A percentile compares a stretch with the other conserved stretches of the same genome.
These are phyloP conservation scores for Solanum chiquidenum DNA, from an alignment of 257 asterid species.

Conservation along the genomic window DNA sequence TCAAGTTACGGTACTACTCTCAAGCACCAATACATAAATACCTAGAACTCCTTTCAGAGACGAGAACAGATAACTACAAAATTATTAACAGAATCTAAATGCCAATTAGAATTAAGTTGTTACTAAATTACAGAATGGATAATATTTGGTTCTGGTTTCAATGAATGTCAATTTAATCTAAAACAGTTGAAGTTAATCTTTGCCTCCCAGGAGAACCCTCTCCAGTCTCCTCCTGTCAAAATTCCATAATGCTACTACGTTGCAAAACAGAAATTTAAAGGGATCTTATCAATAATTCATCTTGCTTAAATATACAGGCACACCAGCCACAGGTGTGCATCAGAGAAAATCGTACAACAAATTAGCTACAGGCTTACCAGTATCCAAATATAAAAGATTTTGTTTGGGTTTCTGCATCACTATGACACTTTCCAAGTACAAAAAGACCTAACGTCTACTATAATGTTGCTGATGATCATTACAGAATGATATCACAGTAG, in stretches of 20 bases:
- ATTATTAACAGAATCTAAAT: background rate
- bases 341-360: background rate
- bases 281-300: background rate
- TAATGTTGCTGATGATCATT: background rate
- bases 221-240: background rate
- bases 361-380: background rate
- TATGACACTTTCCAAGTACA: background rate
- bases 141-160: background rate
- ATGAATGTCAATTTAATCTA: background rate
- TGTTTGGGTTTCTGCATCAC: background rate
- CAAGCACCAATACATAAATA: background rate
- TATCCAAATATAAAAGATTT: background rate
- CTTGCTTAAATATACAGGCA: background rate
- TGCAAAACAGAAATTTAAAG: background rate
- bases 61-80: background rate
- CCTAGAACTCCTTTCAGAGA: background rate
- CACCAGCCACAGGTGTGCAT: background rate
- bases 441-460: background rate
- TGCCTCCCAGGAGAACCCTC: background rate
- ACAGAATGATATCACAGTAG: background rate
- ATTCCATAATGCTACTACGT: background rate
- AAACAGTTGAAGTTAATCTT: background rate
- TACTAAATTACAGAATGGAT: background rate
- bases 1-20: background rate
- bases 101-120: background rate